Evolutionary conservation across 345 rosid species (phyloP), one percentile per base, ranked within the genome.

Genomic region (Citrus cavaleriei): DNA sequence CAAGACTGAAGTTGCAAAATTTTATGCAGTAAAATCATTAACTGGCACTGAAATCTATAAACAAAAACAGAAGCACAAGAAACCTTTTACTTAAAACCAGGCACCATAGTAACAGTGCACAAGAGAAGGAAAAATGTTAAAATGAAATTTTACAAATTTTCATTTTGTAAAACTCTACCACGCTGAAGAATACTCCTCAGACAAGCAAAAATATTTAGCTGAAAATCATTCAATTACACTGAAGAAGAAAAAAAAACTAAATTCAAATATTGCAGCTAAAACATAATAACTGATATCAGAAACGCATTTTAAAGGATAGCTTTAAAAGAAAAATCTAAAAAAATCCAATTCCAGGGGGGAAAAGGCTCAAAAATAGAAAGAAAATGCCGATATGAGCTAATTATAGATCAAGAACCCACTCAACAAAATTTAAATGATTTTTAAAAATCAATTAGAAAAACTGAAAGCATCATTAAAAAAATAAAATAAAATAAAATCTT

Each of bases 21-120:
- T 68, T 72, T 71, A 78, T 18, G 76, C 77, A 77, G 18, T 21
- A 27, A 78, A 62, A 68, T 69, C 71, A 77, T 74, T 61, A 73
- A 74, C 75, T 64, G 28, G 80, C 81, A 78, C 78, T 22, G 32
- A 62, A 77, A 80, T 79, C 83, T 40, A 80, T 75, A 75, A 79
- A 74, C 62, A 10, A 37, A 38, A 68, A 68, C 73, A 13, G 30
- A 80, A 74, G 28, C 25, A 67, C 28, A 8, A 68, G 38, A 76
- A 22, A 9, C 10, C n/a, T 58, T 78, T 68, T 34, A 57, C 68
- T 74, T 70, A 75, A 73, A 73, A 60, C 71, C 62, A 66, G 72
- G 69, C 49, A 58, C 24, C 18, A 58, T 65, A 59, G 59, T 10
- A 58, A 55, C 30, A 42, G 34, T n/a, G 37, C 24, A 4, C 21